Evolutionary conservation across 2,329 filamentous ascomycete genomes (phyloP), one percentile per base, ranked within the genome.

Genomic region (Chrysosporium queenslandicum): DNA sequence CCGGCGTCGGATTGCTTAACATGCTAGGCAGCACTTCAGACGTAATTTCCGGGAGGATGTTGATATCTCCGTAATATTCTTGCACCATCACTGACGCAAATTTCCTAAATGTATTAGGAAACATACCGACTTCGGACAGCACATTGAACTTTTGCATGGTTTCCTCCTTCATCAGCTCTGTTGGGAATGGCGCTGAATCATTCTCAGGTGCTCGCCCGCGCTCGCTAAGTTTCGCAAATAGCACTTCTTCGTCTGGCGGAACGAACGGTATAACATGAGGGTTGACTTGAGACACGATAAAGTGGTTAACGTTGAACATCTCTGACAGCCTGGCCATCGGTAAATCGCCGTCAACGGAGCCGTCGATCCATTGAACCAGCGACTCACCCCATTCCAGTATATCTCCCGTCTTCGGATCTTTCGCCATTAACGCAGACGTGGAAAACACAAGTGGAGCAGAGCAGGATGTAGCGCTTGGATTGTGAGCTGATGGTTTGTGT

Each of bases 241-340:
- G 63, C 1, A 78, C 66, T 23, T 77, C 76, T 55, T 88, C 85
- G 53, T 94, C 86, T 58, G 83, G 86, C 14, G 80, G 75, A 14
- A 96, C 72, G 61, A 97, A 95, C 0, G 88, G 87, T 0, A 94
- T 81, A 7, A 96, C 87, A 61, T 97, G 91, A 0, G 91, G 91
- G 61, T 97, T 97, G 47, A 96, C 89, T 66, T 97, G 91, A 0
- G 89, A 95, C 16, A 96, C 91, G 59, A 97, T 96, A 64, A 96
- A 96, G 65, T 96, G 91, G 63, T 96, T 96, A 65, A 96, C 90
- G 63, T 96, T 95, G 74, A 96, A 95, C 85, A 96, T 90, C 64
- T 95, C 89, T 0, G 89, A 83, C 14, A 97, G 75, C 1, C 87
- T 81, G 18, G 85, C 88, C 81, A 94, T 94, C 1, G 91, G 91